A percentile compares a stretch with the other conserved stretches of the same genome.
These are phyloP conservation scores for Ustilago trichophora DNA, from an alignment of 1,284 basidiomycete genomes.

Conservation along the genomic window DNA sequence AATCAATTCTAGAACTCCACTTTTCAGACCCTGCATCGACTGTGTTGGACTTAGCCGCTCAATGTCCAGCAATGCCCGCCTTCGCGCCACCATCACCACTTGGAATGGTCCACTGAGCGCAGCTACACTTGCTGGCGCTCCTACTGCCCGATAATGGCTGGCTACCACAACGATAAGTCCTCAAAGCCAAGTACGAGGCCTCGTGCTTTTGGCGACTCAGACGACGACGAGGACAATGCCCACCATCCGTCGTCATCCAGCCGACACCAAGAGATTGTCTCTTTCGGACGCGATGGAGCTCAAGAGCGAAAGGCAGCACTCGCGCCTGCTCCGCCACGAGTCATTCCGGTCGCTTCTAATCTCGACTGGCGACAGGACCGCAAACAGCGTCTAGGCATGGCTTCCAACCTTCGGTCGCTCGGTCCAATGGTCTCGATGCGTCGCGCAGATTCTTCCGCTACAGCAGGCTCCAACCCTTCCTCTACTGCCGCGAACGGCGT, in stretches of 20 bases:
- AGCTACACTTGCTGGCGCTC: slow-evolving; percentile 5
- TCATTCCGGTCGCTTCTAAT: slow-evolving; percentile 46
- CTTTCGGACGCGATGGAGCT: slow-evolving; percentile 29
- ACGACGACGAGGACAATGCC: slow-evolving; percentile 16
- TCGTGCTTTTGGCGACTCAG: slow-evolving; percentile 27
- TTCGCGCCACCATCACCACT: not conserved
- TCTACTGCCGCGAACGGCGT: not conserved
- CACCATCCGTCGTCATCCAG: not conserved
- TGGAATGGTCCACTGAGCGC: not conserved
- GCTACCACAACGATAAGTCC: not conserved
- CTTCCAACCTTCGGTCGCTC: slow-evolving; percentile 24
- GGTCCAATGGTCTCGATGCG: slow-evolving; percentile 47
- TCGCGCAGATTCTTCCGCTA: slow-evolving; percentile 9
- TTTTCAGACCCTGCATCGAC: slow-evolving; percentile 21
- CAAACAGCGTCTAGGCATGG: slow-evolving; percentile 50
- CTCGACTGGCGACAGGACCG: slow-evolving; percentile 59
- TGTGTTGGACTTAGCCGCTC: not conserved
- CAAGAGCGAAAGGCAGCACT: slow-evolving; percentile 8
- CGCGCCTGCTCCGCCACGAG: slow-evolving; percentile 4
- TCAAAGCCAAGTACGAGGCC: slow-evolving; percentile 3
- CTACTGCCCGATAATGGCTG: slow-evolving; percentile 2
- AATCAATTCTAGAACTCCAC: slow-evolving; percentile 22
- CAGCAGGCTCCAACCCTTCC: not conserved
- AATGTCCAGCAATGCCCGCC: not conserved
- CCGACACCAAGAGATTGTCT: slow-evolving; percentile 19